These are phyloP conservation scores for Chrysanthemum lavandulifolium DNA, from an alignment of 129 eudicot genomes.

Conservation along the genomic window DNA sequence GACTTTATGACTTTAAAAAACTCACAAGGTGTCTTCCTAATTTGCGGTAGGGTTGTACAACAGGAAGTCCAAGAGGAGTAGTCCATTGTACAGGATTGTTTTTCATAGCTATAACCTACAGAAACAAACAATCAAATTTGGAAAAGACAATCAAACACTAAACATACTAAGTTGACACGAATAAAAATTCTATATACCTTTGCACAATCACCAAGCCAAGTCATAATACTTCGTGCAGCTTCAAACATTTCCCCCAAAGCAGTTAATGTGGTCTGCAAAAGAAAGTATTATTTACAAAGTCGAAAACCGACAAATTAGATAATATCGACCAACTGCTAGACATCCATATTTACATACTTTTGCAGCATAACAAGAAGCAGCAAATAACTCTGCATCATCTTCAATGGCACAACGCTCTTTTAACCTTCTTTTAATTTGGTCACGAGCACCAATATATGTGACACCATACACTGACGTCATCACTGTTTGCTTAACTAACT, in stretches of 20 bases:
- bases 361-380: conserved; percentile 81
- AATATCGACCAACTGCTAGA: not conserved
- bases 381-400: conserved; percentile 64
- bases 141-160: not conserved
- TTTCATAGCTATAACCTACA: conserved; percentile 76
- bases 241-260: conserved; percentile 98
- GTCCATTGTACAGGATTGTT: conserved; percentile 88
- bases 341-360: conserved; percentile 44
- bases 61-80: conserved; percentile 97
- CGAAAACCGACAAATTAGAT: not conserved
- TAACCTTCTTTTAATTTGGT: conserved; percentile 84
- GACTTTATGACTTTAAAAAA: conserved; percentile 8
- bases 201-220: conserved; percentile 99
- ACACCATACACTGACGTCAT: conserved; percentile 99
- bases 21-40: conserved; percentile 80
- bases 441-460: conserved; percentile 96
- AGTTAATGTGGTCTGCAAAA: conserved; percentile 74
- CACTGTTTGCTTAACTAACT: conserved; percentile 94
- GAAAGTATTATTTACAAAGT: not conserved
- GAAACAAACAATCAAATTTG: not conserved
- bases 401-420: conserved; percentile 76
- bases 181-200: conserved; percentile 52
- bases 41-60: conserved; percentile 91
- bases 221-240: conserved; percentile 97
- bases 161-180: not conserved